These are phyloP conservation scores for Brassica hybrid DNA, from an alignment of 441 rosid genomes.

Conservation along the genomic window DNA sequence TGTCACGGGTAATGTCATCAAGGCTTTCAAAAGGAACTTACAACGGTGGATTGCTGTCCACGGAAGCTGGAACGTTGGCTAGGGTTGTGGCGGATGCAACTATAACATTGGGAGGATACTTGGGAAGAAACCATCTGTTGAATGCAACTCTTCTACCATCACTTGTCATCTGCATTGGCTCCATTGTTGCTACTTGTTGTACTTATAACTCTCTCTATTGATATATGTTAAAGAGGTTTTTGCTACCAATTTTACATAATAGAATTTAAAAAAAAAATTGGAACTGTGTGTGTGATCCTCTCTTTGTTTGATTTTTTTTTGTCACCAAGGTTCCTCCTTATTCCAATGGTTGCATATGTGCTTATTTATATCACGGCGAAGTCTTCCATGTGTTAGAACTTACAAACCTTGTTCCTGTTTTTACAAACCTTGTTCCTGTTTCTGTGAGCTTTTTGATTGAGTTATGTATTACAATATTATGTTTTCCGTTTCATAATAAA, in stretches of 20 bases:
- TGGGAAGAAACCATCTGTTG: conserved; percentile 72
- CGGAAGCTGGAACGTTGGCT: conserved; percentile 97
- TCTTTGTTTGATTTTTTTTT: conserved; percentile 4
- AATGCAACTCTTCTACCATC: conserved; percentile 91
- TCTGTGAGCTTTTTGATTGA: conserved; percentile 13
- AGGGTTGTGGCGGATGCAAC: conserved; percentile 94
- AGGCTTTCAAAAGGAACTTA: conserved; percentile 96
- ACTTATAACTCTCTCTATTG: conserved; percentile 96
- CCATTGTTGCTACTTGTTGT: conserved; percentile 82
- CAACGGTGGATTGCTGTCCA: conserved; percentile 96
- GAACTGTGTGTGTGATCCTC: conserved; percentile 29
- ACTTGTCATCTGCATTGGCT: conserved; percentile 67
- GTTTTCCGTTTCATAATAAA: not conserved
- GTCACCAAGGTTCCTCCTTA: conserved; percentile 3
- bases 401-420: conserved; percentile 7
- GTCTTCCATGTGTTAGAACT: not conserved
- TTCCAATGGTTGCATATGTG: not conserved
- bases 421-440: conserved; percentile 7
- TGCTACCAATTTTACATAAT: conserved; percentile 22
- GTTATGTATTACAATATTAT: not conserved
- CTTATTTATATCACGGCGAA: not conserved
- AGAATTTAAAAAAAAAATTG: conserved; percentile 4
- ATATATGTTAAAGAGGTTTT: conserved; percentile 38
- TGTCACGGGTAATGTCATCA: conserved; percentile 97
- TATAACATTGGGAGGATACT: conserved; percentile 86